These are phyloP conservation scores for Salix arbutifolia DNA, from an alignment of 345 rosid species.

Conservation along the genomic window DNA sequence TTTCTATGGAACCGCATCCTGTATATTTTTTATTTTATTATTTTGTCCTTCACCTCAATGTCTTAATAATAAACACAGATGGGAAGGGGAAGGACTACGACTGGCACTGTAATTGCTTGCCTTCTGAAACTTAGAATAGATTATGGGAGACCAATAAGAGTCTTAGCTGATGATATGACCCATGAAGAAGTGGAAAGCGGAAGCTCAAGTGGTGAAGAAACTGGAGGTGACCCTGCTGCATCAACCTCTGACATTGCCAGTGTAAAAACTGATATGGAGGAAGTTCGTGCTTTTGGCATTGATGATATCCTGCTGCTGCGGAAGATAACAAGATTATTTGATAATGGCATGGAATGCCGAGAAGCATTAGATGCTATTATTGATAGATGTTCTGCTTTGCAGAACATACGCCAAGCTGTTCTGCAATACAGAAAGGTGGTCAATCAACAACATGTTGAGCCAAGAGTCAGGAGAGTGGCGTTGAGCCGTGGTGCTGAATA, in stretches of 20 bases:
- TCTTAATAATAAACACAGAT: conserved; percentile 46
- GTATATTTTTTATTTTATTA: neutral
- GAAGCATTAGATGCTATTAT: conserved; percentile 90
- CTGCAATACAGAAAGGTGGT: conserved; percentile 73
- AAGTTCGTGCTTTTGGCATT: conserved; percentile 74
- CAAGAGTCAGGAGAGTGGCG: conserved; percentile 83
- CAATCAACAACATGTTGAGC: conserved; percentile 92
- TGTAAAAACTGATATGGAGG: conserved; percentile 41
- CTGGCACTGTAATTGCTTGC: conserved; percentile 98
- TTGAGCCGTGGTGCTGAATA: conserved; percentile 93
- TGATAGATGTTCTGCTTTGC: conserved; percentile 93
- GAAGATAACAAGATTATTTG: conserved; percentile 93
- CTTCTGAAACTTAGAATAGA: conserved; percentile 85
- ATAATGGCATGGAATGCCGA: conserved; percentile 84
- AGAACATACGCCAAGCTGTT: conserved; percentile 95
- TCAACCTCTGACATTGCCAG: conserved; percentile 31
- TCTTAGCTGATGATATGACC: conserved; percentile 47
- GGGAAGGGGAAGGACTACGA: conserved; percentile 99
- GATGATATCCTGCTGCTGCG: conserved; percentile 76
- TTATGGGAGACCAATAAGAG: conserved; percentile 77
- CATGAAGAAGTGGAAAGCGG: conserved; percentile 69
- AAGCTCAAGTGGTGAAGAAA: conserved; percentile 90
- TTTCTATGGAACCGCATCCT: neutral
- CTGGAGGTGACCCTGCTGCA: conserved; percentile 40
- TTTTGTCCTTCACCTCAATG: neutral